Evolutionary conservation across 768 basidiomycete genomes (phyloP).

Genomic region (Trametes cinnabarina): DNA sequence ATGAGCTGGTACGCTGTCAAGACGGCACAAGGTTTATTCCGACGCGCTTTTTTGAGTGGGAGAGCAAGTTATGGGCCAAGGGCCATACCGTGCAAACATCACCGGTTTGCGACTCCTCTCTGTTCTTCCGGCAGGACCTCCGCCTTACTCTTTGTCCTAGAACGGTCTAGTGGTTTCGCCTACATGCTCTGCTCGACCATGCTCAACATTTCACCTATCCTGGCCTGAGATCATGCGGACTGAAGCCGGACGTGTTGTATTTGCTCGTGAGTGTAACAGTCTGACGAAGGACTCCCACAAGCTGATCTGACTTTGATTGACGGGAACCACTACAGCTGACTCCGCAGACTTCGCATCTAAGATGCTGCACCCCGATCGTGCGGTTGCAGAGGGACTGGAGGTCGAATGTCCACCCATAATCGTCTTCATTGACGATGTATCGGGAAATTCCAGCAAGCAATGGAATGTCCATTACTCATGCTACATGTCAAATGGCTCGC

Average conservation of each 20-base stretch:
- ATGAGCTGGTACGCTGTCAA: slow-evolving; percentile 22
- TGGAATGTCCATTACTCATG: slow-evolving; percentile 38
- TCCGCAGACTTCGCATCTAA: slow-evolving; percentile 4
- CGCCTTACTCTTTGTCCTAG: too few relatives aligned
- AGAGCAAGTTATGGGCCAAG: background rate
- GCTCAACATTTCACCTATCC: background rate
- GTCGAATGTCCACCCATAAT: slow-evolving; percentile 27
- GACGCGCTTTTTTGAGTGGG: slow-evolving; percentile 10
- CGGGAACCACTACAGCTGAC: background rate
- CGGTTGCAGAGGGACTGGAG: slow-evolving; percentile 22
- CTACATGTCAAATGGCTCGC: slow-evolving; percentile 33
- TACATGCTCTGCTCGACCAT: too few relatives aligned
- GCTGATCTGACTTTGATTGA: too few relatives aligned
- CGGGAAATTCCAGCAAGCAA: slow-evolving; percentile 35
- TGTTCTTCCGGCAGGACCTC: too few relatives aligned
- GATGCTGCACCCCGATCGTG: slow-evolving; percentile 26
- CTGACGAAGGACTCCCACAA: too few relatives aligned
- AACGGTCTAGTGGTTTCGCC: too few relatives aligned
- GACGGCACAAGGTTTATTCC: slow-evolving; percentile 20
- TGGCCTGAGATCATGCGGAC: background rate
- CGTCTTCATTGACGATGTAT: slow-evolving; percentile 38
- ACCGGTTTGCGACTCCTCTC: background rate
- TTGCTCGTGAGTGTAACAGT: too few relatives aligned
- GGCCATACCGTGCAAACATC: background rate
- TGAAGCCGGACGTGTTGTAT: background rate